These are phyloP conservation scores for Miscanthus lutarioriparius DNA, from an alignment of 176 grass and related monocot genomes.

Conservation along the genomic window DNA sequence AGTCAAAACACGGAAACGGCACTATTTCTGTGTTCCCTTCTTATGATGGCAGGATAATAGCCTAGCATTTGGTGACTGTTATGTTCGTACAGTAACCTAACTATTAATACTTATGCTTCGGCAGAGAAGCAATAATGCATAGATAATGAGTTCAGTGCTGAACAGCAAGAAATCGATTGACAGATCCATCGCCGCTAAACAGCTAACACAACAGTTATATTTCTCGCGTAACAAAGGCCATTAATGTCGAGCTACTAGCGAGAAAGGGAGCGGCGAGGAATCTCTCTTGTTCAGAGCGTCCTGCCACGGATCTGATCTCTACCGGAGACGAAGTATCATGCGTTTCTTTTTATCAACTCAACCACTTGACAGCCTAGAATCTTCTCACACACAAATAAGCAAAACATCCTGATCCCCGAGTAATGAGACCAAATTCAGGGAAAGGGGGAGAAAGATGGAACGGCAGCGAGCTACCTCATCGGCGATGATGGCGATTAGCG, in stretches of 20 bases:
- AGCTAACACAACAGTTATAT: neutral
- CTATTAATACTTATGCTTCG: neutral
- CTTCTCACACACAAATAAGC: neutral
- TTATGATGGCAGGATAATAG: too few species aligned
- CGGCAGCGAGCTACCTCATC: constrained; percentile 51
- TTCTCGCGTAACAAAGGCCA: neutral
- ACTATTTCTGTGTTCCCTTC: too few species aligned
- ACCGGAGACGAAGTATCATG: too few species aligned
- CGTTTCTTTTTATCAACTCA: neutral
- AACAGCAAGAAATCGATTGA: neutral
- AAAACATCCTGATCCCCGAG: neutral
- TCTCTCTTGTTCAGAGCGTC: neutral
- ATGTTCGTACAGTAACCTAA: neutral
- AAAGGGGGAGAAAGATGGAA: neutral
- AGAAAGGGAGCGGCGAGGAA: neutral
- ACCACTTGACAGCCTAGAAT: neutral
- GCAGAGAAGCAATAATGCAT: neutral
- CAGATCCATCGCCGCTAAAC: neutral
- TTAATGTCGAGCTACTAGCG: neutral
- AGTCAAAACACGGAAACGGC: too few species aligned
- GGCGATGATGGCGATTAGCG: constrained; percentile 75
- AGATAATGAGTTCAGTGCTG: neutral
- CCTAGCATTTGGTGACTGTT: neutral
- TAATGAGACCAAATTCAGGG: neutral
- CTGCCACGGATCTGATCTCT: too few species aligned